These are phyloP conservation scores for Coemansia sp. DNA, from an alignment of 192 early-diverging fungal species.

Conservation along the genomic window DNA sequence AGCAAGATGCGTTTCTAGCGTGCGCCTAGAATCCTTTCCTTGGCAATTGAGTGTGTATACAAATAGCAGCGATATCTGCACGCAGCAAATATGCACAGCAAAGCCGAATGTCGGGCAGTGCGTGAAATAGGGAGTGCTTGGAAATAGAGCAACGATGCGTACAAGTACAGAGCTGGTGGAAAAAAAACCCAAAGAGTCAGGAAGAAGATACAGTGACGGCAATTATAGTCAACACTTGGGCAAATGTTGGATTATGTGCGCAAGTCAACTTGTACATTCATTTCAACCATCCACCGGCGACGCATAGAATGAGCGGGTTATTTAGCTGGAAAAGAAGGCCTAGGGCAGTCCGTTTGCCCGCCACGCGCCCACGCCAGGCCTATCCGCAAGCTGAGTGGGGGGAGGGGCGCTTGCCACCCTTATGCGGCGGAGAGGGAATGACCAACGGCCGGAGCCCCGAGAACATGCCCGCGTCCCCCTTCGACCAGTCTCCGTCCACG, in stretches of 20 bases:
- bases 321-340: neutral
- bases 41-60: neutral
- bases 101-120: neutral
- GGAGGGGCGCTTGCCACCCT: neutral
- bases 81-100: neutral
- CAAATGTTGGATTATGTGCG: no score
- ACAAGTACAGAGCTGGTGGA: neutral
- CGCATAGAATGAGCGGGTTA: neutral
- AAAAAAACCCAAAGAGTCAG: neutral
- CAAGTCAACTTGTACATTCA: neutral
- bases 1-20: neutral
- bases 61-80: neutral
- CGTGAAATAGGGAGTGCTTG: neutral
- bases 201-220: neutral
- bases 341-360: neutral
- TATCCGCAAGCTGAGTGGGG: neutral
- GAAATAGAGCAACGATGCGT: neutral
- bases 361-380: neutral
- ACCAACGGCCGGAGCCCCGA: neutral
- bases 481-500: slow-evolving; percentile 5
- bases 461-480: neutral
- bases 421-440: neutral
- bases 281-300: neutral
- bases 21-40: neutral
- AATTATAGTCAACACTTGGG: neutral